Percentiles rank a stretch among this genome's conserved stretches.
These are phyloP conservation scores for Apostasia shenzhenica DNA, from an alignment of 106 monocot genomes.

Conservation along the genomic window DNA sequence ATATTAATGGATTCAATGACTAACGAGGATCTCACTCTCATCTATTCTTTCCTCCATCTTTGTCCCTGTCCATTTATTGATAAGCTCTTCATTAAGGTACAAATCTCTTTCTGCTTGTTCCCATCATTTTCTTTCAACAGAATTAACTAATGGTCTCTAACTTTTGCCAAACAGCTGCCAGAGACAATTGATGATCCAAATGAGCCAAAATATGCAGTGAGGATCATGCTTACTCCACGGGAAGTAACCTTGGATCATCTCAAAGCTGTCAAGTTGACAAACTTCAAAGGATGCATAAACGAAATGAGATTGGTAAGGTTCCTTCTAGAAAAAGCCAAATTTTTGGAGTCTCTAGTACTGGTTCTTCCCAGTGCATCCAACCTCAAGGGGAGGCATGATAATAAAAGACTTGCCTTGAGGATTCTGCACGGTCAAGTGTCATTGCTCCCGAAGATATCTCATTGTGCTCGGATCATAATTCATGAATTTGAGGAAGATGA, in stretches of 20 bases:
- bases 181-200: neutral
- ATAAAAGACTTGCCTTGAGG: constrained; percentile 5
- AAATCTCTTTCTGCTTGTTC: neutral
- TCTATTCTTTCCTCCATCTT: constrained; percentile 19
- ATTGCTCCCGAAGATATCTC: constrained; percentile 16
- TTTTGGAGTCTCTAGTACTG: constrained; percentile 28
- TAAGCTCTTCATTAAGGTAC: constrained; percentile 37
- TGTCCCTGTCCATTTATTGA: constrained; percentile 32
- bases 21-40: constrained; percentile 15
- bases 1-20: constrained; percentile 14
- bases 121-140: neutral
- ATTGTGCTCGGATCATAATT: neutral
- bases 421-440: constrained; percentile 18
- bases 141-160: neutral
- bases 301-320: constrained; percentile 38
- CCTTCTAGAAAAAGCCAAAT: constrained; percentile 32
- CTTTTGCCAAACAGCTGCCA: constrained; percentile 9
- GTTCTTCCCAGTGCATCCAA: constrained; percentile 11
- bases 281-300: constrained; percentile 26
- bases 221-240: constrained; percentile 3
- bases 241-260: constrained; percentile 9
- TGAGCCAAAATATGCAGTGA: neutral
- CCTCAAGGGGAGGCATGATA: neutral
- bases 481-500: constrained; percentile 10
- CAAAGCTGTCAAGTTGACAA: constrained; percentile 32